Percentiles rank a stretch among this genome's conserved stretches.
phyloP scores from a whole-genome alignment of 257 asterid species.

The Mitragyna speciosa region DNA sequence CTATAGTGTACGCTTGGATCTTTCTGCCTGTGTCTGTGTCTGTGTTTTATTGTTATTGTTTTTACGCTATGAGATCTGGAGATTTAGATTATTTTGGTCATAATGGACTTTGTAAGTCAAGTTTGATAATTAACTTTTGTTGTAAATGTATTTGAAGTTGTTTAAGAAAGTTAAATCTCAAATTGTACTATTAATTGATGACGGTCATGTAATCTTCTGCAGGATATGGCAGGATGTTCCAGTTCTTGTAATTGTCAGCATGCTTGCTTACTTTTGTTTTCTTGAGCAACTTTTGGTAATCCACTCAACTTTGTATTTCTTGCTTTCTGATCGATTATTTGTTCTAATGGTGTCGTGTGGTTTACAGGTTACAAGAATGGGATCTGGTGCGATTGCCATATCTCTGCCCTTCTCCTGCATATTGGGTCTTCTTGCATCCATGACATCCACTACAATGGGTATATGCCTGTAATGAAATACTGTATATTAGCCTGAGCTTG shows the following conservation, averaged over 20 bases:
- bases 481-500: neutral
- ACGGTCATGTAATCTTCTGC: conserved; percentile 17
- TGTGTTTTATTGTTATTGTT: neutral
- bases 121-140: neutral
- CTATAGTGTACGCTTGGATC: neutral
- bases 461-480: conserved; percentile 11
- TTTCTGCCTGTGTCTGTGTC: neutral
- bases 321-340: conserved; percentile 9
- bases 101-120: neutral
- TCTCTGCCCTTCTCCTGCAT: conserved; percentile 94
- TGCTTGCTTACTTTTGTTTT: conserved; percentile 95
- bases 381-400: conserved; percentile 88
- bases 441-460: conserved; percentile 99
- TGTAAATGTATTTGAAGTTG: neutral
- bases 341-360: conserved; percentile 5
- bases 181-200: conserved; percentile 10
- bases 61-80: neutral
- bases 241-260: conserved; percentile 84
- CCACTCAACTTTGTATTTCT: neutral
- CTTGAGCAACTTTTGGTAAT: conserved; percentile 96
- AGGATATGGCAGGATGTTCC: conserved; percentile 98
- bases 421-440: conserved; percentile 92
- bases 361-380: conserved; percentile 67
- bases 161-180: neutral
- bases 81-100: neutral